Evolutionary conservation across 257 asterid species (phyloP).

Genomic region (Avicennia marina): DNA sequence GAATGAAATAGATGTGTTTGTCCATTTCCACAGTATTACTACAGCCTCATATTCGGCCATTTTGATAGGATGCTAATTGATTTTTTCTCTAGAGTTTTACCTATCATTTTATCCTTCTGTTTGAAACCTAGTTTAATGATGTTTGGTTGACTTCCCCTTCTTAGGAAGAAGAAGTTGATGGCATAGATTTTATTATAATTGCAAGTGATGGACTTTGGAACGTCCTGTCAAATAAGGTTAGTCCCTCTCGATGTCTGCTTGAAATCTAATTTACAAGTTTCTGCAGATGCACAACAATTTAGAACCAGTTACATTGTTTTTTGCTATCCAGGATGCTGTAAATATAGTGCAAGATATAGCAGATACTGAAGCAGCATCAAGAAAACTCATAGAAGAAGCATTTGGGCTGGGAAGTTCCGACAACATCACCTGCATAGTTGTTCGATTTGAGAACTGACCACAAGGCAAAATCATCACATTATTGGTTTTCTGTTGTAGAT

Average conservation of each 20-base stretch:
- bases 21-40: background rate
- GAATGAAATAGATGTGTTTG: background rate
- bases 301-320: background rate
- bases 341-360: slow-evolving; percentile 49
- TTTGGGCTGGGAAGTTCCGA: slow-evolving; percentile 63
- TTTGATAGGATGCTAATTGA: background rate
- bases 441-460: slow-evolving; percentile 47
- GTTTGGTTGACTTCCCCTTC: background rate
- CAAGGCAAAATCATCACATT: slow-evolving; percentile 9
- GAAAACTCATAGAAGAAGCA: slow-evolving; percentile 62
- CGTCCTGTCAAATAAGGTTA: slow-evolving; percentile 70
- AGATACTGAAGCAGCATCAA: slow-evolving; percentile 68
- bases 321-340: slow-evolving; percentile 59
- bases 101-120: background rate
- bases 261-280: background rate
- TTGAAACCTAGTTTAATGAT: background rate
- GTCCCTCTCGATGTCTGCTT: background rate
- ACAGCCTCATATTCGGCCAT: background rate
- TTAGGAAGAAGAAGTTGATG: slow-evolving; percentile 67
- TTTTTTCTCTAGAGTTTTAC: background rate
- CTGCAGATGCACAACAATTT: background rate
- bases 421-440: slow-evolving; percentile 73
- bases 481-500: background rate
- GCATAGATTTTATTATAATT: slow-evolving; percentile 61
- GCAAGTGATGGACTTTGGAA: slow-evolving; percentile 93